Evolutionary conservation across 139 green algal species (phyloP), one percentile per base, ranked within the genome.

Genomic region (Tetraselmis striata): DNA sequence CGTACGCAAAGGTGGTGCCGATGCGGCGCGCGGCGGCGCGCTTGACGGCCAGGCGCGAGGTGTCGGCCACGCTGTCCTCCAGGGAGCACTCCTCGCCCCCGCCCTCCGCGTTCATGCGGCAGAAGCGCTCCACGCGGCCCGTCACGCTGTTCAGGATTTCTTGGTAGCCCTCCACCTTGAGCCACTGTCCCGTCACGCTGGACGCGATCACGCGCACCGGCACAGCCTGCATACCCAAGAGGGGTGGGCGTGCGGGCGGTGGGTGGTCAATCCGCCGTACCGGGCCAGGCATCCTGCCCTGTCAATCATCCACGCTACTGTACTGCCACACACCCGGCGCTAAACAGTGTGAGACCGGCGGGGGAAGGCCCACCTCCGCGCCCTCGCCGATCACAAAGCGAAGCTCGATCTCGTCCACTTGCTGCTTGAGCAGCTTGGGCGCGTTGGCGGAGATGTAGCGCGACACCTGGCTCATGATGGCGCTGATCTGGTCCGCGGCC

Each of bases 391-490:
- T 77, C 1, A 78, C 76, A 74, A 87, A 74, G 28, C 76, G 59
- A 77, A 87, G 27, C 30, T 87, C 83, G 31, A 87, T 84, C 32
- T 87, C 83, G 58, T 87, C 83, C 24, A 87, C 83, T 1, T 31
- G 27, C 29, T 67, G 30, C 80, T 83, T 59, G 1, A 87, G 80
- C 24, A 87, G 32, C 30, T 45, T 1, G 30, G 79, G 31, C 0
- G 83, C 78, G 23, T 87, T 83, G 29, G 25, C 28, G 29, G 31
- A 75, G 25, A 87, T 84, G 67, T 78, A 87, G 0, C 82, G 77
- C 0, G 31, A 78, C 18, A 85, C 24, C 58, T 85, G 25, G 28
- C 31, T 75, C 28, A 59, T 80, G 22, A 79, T 28, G 25, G 30
- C 25, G 78, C 78, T 11, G 22, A 29, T 29, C 11, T 23, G 5